Conservation (phyloP, 1,139 yeast species). For the Pneumocystis canis region DNA sequence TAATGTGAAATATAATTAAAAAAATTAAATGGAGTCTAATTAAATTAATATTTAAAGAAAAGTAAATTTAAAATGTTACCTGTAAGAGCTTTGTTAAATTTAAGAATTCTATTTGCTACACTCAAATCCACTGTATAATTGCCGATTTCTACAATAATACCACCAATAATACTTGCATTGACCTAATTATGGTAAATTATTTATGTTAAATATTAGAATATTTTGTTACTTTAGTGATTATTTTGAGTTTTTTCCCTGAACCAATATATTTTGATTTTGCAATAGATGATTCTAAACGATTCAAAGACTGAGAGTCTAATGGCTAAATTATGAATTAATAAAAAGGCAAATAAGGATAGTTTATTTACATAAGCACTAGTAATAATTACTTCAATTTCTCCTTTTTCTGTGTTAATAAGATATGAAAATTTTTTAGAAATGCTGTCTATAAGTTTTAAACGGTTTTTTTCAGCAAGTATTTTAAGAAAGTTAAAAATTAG, state of each 20-base stretch:
- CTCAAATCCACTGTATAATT: slow-evolving; percentile 94
- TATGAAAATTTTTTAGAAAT: slow-evolving; percentile 59
- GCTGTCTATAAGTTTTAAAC: slow-evolving; percentile 54
- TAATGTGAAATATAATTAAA: neutral
- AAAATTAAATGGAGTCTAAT: neutral
- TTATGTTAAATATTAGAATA: neutral
- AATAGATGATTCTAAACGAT: slow-evolving; percentile 67
- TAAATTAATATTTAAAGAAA: neutral
- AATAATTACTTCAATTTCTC: slow-evolving; percentile 84
- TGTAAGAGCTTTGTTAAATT: slow-evolving; percentile 73
- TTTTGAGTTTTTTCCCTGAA: slow-evolving; percentile 67
- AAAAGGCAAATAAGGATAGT: neutral
- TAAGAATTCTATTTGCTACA: slow-evolving; percentile 67
- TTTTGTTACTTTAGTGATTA: slow-evolving; percentile 41
- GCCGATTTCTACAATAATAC: slow-evolving; percentile 88
- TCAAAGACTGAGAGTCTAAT: slow-evolving; percentile 67
- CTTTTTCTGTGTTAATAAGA: slow-evolving; percentile 78
- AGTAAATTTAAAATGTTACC: slow-evolving; percentile 21
- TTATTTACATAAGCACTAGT: slow-evolving; percentile 51
- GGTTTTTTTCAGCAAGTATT: slow-evolving; percentile 89
- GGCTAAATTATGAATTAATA: slow-evolving; percentile 25
- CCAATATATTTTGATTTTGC: slow-evolving; percentile 71
- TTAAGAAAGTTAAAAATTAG: slow-evolving; percentile 65
- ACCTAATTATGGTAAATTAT: slow-evolving; percentile 24
- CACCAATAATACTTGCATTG: slow-evolving; percentile 87